phyloP scores from a whole-genome alignment of 73 alveolate genomes.

The Blepharisma japonicum region DNA sequence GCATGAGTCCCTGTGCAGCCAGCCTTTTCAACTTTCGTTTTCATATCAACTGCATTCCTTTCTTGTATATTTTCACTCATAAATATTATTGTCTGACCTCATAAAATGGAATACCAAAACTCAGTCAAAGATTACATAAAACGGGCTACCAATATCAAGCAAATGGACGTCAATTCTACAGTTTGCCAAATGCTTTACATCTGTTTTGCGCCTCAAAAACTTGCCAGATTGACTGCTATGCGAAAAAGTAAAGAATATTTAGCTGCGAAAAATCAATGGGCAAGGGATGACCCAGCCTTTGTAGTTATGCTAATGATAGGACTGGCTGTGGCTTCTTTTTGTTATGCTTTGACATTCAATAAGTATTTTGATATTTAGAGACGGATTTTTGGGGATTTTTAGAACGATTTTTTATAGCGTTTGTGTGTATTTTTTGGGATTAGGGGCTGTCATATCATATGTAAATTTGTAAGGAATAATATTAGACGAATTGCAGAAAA shows the following conservation, averaged over 20 bases:
- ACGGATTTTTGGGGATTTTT: neutral
- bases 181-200: conserved; percentile 14
- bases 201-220: conserved; percentile 25
- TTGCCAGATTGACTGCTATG: neutral
- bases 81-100: too few relatives aligned
- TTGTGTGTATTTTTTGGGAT: conserved; percentile 10
- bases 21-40: neutral
- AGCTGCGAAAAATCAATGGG: conserved; percentile 27
- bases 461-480: conserved; percentile 12
- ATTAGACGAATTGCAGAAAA: conserved; percentile 5
- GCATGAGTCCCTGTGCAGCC: neutral
- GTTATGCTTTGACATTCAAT: neutral
- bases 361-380: conserved; percentile 9
- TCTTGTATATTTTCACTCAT: too few relatives aligned
- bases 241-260: neutral
- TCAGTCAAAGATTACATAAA: too few relatives aligned
- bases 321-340: neutral
- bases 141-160: conserved; percentile 14
- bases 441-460: conserved; percentile 11
- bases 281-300: conserved; percentile 36
- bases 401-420: neutral
- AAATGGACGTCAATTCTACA: conserved; percentile 27
- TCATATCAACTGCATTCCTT: neutral
- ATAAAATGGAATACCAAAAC: too few relatives aligned
- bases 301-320: neutral